Base-by-base conservation (phyloP, 345 rosid genomes). In the Streptanthus diversifolius region DNA sequence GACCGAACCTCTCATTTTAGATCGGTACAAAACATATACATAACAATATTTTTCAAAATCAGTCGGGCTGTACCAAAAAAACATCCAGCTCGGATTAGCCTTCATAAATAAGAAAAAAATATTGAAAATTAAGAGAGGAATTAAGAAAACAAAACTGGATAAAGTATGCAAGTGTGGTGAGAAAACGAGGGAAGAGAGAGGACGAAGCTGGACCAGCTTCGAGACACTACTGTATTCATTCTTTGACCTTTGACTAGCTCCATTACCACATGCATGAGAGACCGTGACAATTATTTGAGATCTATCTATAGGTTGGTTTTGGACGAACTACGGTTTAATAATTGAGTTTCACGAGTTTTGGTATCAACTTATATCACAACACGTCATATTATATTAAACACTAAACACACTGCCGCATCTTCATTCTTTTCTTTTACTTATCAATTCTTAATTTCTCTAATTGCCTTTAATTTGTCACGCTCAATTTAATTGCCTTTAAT, bases 241-340 rank as follows among this genome's bases (percentile, higher is more conserved):
- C 44, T 57, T 58, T 66, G 78, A 74, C 78, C 67, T 58, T 74
- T 74, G 78, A 74, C 73, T 66, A n/a, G 19, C 67, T 66, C 45
- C 37, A 66, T 66, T 37, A 39, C 53, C 78, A 66, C 73, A 73
- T 65, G 72, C 73, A 74, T 15, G 52, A 25, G 57, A 56, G 57
- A 56, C 67, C n/a, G 14, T 66, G 19, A 19, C 53, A 45, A 74
- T 66, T 37, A 74, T 58, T 48, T 45, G 49, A 32, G 15, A 72
- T 63, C 39, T 72, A 64, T 62, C 15, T 29, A 18, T 71, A 39
- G 24, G 40, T 49, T 37, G 40, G 60, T 18, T 70, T 27, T 61
- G 61, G 43, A 51, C 24, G 53, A 62, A 39, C 52, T 51, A 29
- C 13, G 59, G 17, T 13, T 41, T 61, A 64, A 56, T 65, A 74